Base-by-base conservation (phyloP, 306 rosid genomes). In the Citrullus amarus region DNA sequence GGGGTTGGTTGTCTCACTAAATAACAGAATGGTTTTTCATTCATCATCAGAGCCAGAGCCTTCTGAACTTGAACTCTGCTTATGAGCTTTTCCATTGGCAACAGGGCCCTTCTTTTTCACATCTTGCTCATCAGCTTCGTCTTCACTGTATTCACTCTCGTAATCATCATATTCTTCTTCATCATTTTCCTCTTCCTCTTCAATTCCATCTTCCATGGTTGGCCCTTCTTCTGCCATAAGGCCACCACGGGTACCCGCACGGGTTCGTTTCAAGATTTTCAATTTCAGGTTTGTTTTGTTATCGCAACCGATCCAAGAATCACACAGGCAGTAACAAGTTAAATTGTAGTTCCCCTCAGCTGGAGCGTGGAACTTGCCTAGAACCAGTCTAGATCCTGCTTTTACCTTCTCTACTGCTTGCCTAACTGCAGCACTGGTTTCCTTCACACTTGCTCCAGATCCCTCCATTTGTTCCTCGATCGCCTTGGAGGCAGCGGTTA, bases 251-350 rank as follows among this genome's bases (percentile, higher is more conserved):
- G 87, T 86, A 80, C 99, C 99, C 44, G 96, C 93, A 80, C 97
- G 88, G 39, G 97, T 92, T n/a, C 99, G 92, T 89, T 89, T 92
- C 92, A 92, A 86, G 79, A 95, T 48, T 83, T 92, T 95, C 66
- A 91, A 56, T 83, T 92, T 95, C 67, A 91, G 72, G 75, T 89
- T 89, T 71, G 92, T 84, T 86, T 79, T 89, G 66, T 84, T 89
- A 84, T 95, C 99, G 38, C 97, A 95, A 48, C 97, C 99, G 60
- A 92, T 82, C 99, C 99, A 95, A 61, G 97, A 88, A 83, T 95
- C 97, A 36, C 99, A 92, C 86, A 91, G 82, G 74, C 93, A 87
- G 84, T 88, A 91, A 79, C 97, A 83, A n/a, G 94, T 91, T 89
- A 92, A 88, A 85, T 84, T 83, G 84, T 87, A 95, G 83, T 84